Base-by-base conservation (phyloP, 768 basidiomycete genomes). In the Termitomyces sp. region DNA sequence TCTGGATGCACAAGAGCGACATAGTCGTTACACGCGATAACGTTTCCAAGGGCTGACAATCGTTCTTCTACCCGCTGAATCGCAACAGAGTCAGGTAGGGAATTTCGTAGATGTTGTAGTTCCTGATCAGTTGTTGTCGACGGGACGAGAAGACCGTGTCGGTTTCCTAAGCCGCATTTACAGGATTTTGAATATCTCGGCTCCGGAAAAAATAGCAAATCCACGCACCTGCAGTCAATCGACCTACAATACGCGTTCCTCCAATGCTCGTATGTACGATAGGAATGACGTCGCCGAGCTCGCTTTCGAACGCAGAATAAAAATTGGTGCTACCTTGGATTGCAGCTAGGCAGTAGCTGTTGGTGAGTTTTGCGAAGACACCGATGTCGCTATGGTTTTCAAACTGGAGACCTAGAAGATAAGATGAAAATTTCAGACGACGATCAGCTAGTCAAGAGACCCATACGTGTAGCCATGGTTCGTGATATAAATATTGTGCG, bases 1-100 rank as follows among this genome's bases (percentile, higher is more conserved):
- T 99, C 97, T 8, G 97, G 97, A 71, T 99, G 97, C 26, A 98
- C 97, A 64, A 99, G 87, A 8, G 97, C 97, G 63, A 99, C 96
- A 67, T 98, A 91, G 75, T 99, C 97, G 72, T 98, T 99, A 75
- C 92, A 95, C 12, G 93, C 94, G 70, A 99, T 95, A 60, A 99
- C 96, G 69, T 99, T 99, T 23, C 97, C 97, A 28, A 99, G 86
- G 0, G 97, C 97, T 19, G 93, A 96, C 60, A 99, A 78, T 30
- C 97, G 89, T 75, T 98, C 97, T 70, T 99, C 97, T 54, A 99
- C 89, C 19, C 97, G 85, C 70, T 98, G 97, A 66, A 99, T 87
- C 38, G 89, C 87, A 63, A 99, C 89, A n/a, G 85, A 62, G 56
- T 97, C 94, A 4, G 97, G 97, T 35, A 98, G 81, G 10, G 94